phyloP scores from a whole-genome alignment of 1,284 basidiomycete species.

The Trichosporon asahii region DNA sequence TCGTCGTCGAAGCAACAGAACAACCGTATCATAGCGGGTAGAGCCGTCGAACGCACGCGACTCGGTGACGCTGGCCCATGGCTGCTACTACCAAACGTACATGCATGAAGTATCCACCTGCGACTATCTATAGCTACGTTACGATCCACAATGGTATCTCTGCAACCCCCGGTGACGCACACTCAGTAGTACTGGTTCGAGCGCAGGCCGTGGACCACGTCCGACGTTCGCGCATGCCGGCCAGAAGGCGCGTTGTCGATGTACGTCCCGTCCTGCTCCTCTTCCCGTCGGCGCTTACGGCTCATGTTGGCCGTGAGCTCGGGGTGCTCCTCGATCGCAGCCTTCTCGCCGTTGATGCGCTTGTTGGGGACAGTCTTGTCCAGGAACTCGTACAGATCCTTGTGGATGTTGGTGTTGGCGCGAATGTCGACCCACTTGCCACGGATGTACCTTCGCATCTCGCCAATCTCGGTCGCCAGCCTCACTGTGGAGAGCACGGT shows the following conservation, averaged over 20 bases:
- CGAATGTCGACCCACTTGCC: constrained; percentile 30
- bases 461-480: constrained; percentile 34
- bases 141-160: neutral
- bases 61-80: neutral
- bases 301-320: neutral
- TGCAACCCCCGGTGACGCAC: neutral
- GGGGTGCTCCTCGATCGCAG: constrained; percentile 32
- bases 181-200: constrained; percentile 12
- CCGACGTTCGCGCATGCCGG: constrained; percentile 1
- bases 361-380: constrained; percentile 26
- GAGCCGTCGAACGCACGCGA: neutral
- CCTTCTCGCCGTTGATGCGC: constrained; percentile 19
- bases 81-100: neutral
- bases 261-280: constrained; percentile 27
- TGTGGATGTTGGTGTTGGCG: constrained; percentile 27
- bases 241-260: constrained; percentile 1
- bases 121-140: neutral
- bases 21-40: neutral
- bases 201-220: constrained; percentile 12
- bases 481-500: constrained; percentile 23
- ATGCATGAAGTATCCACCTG: neutral
- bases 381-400: constrained; percentile 25
- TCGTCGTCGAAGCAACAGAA: neutral
- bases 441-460: constrained; percentile 36
- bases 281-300: constrained; percentile 21